Conservation (phyloP, 163 green algal genomes). For the Scenedesmus sp. region DNA sequence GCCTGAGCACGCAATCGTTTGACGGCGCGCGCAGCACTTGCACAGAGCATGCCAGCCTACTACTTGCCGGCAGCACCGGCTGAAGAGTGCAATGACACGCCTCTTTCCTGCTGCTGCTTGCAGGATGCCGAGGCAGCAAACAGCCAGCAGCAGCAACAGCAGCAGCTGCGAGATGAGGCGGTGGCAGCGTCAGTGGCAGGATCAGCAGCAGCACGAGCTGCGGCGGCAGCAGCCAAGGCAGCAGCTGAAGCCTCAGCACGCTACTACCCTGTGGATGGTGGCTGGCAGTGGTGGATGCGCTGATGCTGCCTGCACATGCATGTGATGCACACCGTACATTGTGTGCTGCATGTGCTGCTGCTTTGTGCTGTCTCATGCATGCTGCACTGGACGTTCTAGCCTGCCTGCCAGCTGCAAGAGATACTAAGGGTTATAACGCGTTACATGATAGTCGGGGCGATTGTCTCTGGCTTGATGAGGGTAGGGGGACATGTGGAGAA, state of each 20-base stretch:
- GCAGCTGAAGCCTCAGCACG: not conserved
- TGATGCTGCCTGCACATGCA: not conserved
- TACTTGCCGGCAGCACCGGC: too few species aligned
- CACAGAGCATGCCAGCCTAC: too few species aligned
- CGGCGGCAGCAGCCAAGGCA: not conserved
- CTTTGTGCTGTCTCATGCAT: not conserved
- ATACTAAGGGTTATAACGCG: too few species aligned
- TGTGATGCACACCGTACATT: not conserved
- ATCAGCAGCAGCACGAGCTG: not conserved
- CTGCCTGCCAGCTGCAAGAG: too few species aligned
- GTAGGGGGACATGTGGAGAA: too few species aligned
- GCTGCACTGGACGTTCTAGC: not conserved
- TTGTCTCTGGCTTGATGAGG: too few species aligned
- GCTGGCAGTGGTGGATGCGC: conserved; percentile 24
- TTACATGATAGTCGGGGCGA: too few species aligned
- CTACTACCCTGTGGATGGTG: not conserved
- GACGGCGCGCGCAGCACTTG: too few species aligned
- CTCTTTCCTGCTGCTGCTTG: not conserved
- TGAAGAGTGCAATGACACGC: too few species aligned
- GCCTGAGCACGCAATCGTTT: too few species aligned
- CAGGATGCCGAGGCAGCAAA: not conserved
- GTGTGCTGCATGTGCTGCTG: not conserved
- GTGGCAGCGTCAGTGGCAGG: not conserved
- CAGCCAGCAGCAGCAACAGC: conserved; percentile 5
- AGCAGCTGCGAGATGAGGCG: conserved; percentile 4